Conservation (phyloP, 257 asterid species). For the Salvia miltiorrhiza region DNA sequence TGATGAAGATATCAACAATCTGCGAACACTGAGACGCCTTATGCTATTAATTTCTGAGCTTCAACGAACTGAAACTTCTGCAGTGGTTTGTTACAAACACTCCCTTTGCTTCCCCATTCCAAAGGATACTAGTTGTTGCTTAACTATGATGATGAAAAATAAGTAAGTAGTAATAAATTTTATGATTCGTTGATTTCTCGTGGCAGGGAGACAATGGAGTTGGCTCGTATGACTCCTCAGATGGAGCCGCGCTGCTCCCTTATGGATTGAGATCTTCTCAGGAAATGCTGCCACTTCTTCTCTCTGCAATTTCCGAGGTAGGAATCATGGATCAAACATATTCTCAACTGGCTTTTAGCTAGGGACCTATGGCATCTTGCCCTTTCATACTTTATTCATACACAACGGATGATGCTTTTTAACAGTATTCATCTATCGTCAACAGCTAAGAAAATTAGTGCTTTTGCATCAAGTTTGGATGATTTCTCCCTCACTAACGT, state of each 20-base stretch:
- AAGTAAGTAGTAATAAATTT: background rate
- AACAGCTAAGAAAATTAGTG: background rate
- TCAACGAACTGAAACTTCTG: conserved; percentile 40
- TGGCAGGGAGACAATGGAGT: conserved; percentile 43
- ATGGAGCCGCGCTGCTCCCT: conserved; percentile 41
- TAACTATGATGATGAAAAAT: background rate
- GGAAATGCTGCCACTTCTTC: conserved; percentile 62
- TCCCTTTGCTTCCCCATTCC: too few species aligned
- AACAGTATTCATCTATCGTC: too few species aligned
- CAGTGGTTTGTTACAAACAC: conserved; percentile 14
- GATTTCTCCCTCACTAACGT: background rate
- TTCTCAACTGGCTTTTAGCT: background rate
- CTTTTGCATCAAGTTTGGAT: background rate
- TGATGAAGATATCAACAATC: conserved; percentile 70
- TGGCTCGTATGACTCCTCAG: too few species aligned
- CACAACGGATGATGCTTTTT: background rate
- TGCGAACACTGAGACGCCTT: conserved; percentile 75
- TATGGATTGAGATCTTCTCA: conserved; percentile 44
- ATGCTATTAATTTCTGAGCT: conserved; percentile 54
- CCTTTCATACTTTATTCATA: background rate
- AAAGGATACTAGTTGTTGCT: background rate
- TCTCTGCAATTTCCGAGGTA: conserved; percentile 78
- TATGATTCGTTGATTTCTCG: conserved; percentile 19
- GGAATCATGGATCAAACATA: conserved; percentile 11
- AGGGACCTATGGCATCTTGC: background rate